Evolutionary conservation across 2,329 filamentous ascomycete genomes (phyloP), one percentile per base, ranked within the genome.

Genomic region (Stagonosporopsis rhizophila): DNA sequence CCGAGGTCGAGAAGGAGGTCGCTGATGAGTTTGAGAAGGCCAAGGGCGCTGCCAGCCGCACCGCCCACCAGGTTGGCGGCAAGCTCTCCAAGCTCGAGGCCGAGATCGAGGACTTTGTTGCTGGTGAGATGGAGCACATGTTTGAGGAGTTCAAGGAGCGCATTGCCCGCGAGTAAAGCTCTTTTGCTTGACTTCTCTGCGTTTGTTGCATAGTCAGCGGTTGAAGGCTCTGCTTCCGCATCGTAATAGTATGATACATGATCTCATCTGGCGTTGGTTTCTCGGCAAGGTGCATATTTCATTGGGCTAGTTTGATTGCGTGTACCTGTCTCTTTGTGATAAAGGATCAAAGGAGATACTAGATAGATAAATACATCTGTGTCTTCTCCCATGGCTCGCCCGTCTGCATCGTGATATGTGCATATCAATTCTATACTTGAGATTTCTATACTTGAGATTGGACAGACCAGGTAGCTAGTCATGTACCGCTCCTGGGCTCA

Each of bases 91-190:
- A 80, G 67, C 70, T 81, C 56, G 72, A 74, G 56, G 64, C 70
- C 48, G 69, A 79, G 66, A 76, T 80, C 56, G 76, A 81, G 70
- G 78, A 81, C 65, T 76, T 82, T 62, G 76, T 80, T 41, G 77
- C 78, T 39, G 79, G 77, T 45, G 78, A 82, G 67, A 77, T 83
- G 64, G 79, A 82, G 71, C 76, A 77, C 49, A 79, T 83, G 70
- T 77, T 90, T 61, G 78, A 87, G 65, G 82, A 88, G 62, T 69
- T 74, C 62, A 74, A 74, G 71, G 68, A 69, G 58, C 72, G 72
- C 44, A 62, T 74, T 46, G 67, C 71, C 35, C 70, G 67, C 69
- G 68, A 74, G 61, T 75, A 74, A 58, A 15, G 45, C 19, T 37
- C 28, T 8, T 42, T 37, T 23, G 15, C 34, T 22, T 46, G 42